Percentiles rank a stretch among this genome's conserved stretches.
Conservation (phyloP, 352 stramenopile genomes). For the Saprolegnia parasitica region DNA sequence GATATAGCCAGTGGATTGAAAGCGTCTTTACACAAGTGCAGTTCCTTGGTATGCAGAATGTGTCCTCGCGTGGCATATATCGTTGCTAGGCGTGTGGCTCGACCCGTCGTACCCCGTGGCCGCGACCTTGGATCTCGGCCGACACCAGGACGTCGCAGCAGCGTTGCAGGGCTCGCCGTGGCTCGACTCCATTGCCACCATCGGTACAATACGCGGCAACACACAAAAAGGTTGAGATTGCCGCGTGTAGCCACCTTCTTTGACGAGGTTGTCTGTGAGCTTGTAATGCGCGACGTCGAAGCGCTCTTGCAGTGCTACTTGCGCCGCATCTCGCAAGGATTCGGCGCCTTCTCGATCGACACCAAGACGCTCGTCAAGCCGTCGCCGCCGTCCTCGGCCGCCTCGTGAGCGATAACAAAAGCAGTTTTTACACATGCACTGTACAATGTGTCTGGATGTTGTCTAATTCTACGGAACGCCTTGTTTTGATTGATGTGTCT, state of each 20-base stretch:
- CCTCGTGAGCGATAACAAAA: slow-evolving; percentile 3
- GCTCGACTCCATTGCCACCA: neutral
- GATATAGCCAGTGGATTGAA: slow-evolving; percentile 6
- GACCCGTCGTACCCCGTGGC: slow-evolving; percentile 4
- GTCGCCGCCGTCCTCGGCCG: neutral
- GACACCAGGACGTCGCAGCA: slow-evolving; percentile 8
- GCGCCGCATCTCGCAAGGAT: slow-evolving; percentile 33
- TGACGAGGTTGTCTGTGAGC: slow-evolving; percentile 70
- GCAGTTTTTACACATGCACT: neutral
- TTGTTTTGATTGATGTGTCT: too few relatives aligned
- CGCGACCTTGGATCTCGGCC: neutral
- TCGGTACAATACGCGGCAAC: slow-evolving; percentile 6
- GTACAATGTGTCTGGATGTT: too few relatives aligned
- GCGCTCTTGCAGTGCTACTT: slow-evolving; percentile 62
- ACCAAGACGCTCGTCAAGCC: slow-evolving; percentile 4
- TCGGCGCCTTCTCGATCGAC: slow-evolving; percentile 30
- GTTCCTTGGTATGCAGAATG: slow-evolving; percentile 7
- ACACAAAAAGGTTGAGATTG: neutral
- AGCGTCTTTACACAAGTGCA: slow-evolving; percentile 20
- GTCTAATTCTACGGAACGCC: too few relatives aligned
- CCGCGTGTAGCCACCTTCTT: slow-evolving; percentile 38
- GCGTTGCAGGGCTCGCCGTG: slow-evolving; percentile 14
- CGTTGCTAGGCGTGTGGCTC: slow-evolving; percentile 17
- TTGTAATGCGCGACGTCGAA: slow-evolving; percentile 73
- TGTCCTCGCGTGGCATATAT: neutral